These are phyloP conservation scores for Amniculicola lignicola DNA, from an alignment of 495 filamentous ascomycete species.

Conservation along the genomic window DNA sequence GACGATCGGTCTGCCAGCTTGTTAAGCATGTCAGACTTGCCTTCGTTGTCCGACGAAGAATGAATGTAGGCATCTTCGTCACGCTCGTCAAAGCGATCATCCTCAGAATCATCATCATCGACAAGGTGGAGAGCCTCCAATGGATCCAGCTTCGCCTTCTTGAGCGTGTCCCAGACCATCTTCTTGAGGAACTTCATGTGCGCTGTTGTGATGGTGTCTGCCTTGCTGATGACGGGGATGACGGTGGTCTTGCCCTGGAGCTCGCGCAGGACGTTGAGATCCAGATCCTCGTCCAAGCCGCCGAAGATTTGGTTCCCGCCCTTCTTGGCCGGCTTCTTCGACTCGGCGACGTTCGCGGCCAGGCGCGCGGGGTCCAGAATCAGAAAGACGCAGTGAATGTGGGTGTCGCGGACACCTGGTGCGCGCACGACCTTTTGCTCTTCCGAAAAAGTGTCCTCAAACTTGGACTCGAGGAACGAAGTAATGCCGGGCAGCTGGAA, in stretches of 20 bases:
- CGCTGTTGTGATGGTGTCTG: constrained; percentile 87
- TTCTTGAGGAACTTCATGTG: constrained; percentile 94
- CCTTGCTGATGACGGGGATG: constrained; percentile 94
- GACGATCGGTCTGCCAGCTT: constrained; percentile 33
- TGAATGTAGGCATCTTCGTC: constrained; percentile 43
- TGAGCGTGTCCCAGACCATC: constrained; percentile 83
- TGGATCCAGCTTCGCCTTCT: constrained; percentile 81
- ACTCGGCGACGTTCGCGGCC: constrained; percentile 73
- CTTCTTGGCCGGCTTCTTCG: constrained; percentile 48
- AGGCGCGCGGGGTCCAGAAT: constrained; percentile 86
- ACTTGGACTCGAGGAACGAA: constrained; percentile 93
- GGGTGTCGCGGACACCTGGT: constrained; percentile 89
- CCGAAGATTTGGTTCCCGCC: constrained; percentile 58
- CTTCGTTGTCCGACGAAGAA: constrained; percentile 31
- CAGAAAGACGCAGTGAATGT: constrained; percentile 94
- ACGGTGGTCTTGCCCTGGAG: constrained; percentile 94
- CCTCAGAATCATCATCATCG: constrained; percentile 56
- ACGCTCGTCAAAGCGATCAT: constrained; percentile 34
- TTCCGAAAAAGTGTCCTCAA: constrained; percentile 94
- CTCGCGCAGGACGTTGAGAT: constrained; percentile 82
- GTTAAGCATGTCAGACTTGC: constrained; percentile 29
- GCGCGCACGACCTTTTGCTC: constrained; percentile 96
- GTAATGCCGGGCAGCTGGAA: constrained; percentile 88
- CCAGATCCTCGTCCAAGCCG: constrained; percentile 81
- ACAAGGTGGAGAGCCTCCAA: constrained; percentile 81